A percentile compares a stretch with the other conserved stretches of the same genome.
These are phyloP conservation scores for Parietichytrium sp. DNA, from an alignment of 108 stramenopile species.

Conservation along the genomic window DNA sequence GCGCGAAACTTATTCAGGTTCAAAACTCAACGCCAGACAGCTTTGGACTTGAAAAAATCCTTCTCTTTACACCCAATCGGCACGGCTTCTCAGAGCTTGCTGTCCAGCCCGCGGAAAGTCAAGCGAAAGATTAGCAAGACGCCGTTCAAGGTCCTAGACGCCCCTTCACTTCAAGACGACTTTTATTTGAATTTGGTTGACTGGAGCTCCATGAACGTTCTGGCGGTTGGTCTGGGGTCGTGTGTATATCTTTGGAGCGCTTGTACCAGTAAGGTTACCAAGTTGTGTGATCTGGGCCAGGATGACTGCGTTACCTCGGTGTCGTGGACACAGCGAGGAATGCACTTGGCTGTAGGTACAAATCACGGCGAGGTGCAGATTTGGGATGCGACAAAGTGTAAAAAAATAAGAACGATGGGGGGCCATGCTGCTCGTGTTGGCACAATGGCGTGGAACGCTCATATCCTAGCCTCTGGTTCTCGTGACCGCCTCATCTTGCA, in stretches of 20 bases:
- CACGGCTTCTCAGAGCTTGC: slow-evolving; percentile 42
- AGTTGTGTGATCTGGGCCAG: slow-evolving; percentile 75
- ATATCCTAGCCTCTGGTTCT: slow-evolving; percentile 82
- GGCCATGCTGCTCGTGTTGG: slow-evolving; percentile 89
- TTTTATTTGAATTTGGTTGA: slow-evolving; percentile 97
- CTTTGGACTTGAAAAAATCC: not conserved
- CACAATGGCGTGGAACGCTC: slow-evolving; percentile 80
- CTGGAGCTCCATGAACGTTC: slow-evolving; percentile 89
- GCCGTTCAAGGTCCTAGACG: slow-evolving; percentile 97
- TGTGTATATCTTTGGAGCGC: slow-evolving; percentile 92
- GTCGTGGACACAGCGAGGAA: slow-evolving; percentile 85
- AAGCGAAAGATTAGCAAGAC: slow-evolving; percentile 55
- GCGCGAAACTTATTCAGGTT: slow-evolving; percentile 19
- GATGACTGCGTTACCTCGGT: slow-evolving; percentile 76
- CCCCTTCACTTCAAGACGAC: slow-evolving; percentile 94
- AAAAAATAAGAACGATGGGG: slow-evolving; percentile 72
- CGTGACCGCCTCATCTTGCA: slow-evolving; percentile 84
- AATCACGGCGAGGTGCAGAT: slow-evolving; percentile 81
- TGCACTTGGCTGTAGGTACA: slow-evolving; percentile 86
- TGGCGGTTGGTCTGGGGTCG: slow-evolving; percentile 91
- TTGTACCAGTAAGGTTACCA: slow-evolving; percentile 83
- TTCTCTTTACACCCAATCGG: slow-evolving; percentile 38
- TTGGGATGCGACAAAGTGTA: slow-evolving; percentile 83
- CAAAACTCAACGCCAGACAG: slow-evolving; percentile 23
- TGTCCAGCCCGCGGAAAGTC: slow-evolving; percentile 48